These are phyloP conservation scores for Cladophialophora exuberans DNA, from an alignment of 2,329 filamentous ascomycete genomes.

Conservation along the genomic window DNA sequence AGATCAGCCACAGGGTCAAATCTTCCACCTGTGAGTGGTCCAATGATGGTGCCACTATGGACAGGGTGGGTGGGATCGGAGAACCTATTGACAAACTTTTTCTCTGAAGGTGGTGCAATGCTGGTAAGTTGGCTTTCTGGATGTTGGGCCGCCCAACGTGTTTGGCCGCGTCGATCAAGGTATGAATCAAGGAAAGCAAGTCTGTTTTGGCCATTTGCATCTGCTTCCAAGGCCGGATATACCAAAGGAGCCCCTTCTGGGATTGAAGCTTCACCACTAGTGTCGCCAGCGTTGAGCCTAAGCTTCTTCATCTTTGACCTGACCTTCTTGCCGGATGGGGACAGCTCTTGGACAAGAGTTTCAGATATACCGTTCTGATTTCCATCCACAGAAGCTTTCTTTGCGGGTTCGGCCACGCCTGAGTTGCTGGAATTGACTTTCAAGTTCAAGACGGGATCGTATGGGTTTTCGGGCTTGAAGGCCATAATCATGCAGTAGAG, in stretches of 20 bases:
- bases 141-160: constrained; percentile 36
- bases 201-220: constrained; percentile 30
- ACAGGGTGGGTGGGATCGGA: constrained; percentile 56
- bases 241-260: constrained; percentile 37
- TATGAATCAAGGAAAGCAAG: constrained; percentile 54
- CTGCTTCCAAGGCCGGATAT: neutral
- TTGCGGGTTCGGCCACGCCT: constrained; percentile 2
- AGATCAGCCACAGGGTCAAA: constrained; percentile 2
- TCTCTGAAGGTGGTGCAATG: too few relatives aligned
- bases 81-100: constrained; percentile 53
- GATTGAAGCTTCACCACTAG: too few relatives aligned
- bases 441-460: constrained; percentile 41
- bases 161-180: constrained; percentile 52
- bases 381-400: constrained; percentile 47
- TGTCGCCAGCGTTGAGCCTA: too few relatives aligned
- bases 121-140: too few relatives aligned
- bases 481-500: constrained; percentile 59
- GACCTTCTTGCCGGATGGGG: too few relatives aligned
- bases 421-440: constrained; percentile 42
- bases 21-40: constrained; percentile 50
- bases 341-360: too few relatives aligned
- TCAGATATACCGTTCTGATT: too few relatives aligned
- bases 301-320: too few relatives aligned
- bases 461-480: constrained; percentile 48
- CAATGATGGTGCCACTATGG: constrained; percentile 51